Percentiles rank a stretch among this genome's conserved stretches.
These are phyloP conservation scores for Mimosa bimucronata DNA, from an alignment of 306 rosid genomes.

Conservation along the genomic window DNA sequence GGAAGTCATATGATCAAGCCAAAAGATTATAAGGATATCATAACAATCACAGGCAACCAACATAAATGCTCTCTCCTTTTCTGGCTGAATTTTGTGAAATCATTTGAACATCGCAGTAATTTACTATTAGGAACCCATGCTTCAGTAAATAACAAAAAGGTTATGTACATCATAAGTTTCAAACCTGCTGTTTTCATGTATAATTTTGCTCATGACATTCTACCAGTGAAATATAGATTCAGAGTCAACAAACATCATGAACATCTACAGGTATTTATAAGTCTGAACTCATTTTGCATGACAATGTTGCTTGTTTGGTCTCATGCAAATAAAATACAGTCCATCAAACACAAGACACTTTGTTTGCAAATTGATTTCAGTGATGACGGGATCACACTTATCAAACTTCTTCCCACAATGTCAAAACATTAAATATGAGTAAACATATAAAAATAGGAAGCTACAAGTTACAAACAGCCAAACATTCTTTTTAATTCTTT, in stretches of 20 bases:
- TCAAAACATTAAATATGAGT: not conserved
- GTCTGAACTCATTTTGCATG: not conserved
- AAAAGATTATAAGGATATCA: conserved; percentile 1
- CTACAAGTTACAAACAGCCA: not conserved
- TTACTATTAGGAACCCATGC: conserved; percentile 4
- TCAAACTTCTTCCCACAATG: not conserved
- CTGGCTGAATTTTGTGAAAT: conserved; percentile 3
- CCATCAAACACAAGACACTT: not conserved
- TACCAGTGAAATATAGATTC: not conserved
- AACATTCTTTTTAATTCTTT: not conserved
- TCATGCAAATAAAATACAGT: not conserved
- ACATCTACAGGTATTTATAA: not conserved
- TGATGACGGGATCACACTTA: not conserved
- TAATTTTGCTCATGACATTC: conserved; percentile 11
- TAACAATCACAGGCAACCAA: conserved; percentile 2
- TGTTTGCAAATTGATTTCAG: not conserved
- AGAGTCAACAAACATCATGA: conserved; percentile 21
- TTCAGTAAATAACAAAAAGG: not conserved
- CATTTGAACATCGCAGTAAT: conserved; percentile 13
- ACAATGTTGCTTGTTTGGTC: conserved; percentile 22
- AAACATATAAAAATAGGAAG: not conserved
- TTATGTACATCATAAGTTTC: conserved; percentile 19
- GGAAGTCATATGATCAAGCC: not conserved
- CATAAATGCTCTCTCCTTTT: conserved; percentile 6
- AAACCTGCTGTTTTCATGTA: conserved; percentile 4